Percentiles rank a stretch among this genome's conserved stretches.
Conservation (phyloP, 2,329 filamentous ascomycete species). For the Talaromyces sp. region DNA sequence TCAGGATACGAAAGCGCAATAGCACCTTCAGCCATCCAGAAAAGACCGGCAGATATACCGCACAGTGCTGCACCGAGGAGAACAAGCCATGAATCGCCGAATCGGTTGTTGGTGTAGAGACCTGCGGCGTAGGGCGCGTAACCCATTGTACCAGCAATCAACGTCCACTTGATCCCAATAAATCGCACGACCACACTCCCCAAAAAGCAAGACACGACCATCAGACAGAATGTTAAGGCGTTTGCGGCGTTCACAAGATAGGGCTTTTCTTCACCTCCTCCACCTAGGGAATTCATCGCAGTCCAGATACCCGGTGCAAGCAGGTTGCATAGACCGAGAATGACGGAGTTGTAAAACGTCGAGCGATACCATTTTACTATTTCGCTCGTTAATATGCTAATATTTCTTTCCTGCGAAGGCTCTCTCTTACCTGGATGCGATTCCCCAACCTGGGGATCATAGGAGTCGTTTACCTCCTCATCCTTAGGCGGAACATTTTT, state of each 20-base stretch:
- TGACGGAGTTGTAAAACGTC: conserved; percentile 71
- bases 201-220: conserved; percentile 71
- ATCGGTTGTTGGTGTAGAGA: conserved; percentile 72
- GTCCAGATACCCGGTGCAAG: conserved; percentile 72
- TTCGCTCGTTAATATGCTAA: too few relatives aligned
- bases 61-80: conserved; percentile 70
- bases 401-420: not conserved
- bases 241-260: conserved; percentile 72
- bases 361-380: conserved; percentile 70
- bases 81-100: conserved; percentile 68
- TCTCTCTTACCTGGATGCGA: conserved; percentile 15
- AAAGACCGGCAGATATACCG: conserved; percentile 70
- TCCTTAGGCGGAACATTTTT: conserved; percentile 20
- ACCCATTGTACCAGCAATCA: conserved; percentile 72
- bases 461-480: conserved; percentile 21
- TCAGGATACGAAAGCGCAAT: conserved; percentile 74
- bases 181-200: conserved; percentile 65
- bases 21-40: conserved; percentile 75
- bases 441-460: conserved; percentile 1
- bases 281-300: conserved; percentile 73
- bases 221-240: conserved; percentile 70
- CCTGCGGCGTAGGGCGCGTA: conserved; percentile 73
- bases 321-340: conserved; percentile 72
- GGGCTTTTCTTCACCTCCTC: conserved; percentile 66
- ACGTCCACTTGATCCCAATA: conserved; percentile 70